Conservation (phyloP, 768 basidiomycete species). For the Tricholoma hemisulphureum region DNA sequence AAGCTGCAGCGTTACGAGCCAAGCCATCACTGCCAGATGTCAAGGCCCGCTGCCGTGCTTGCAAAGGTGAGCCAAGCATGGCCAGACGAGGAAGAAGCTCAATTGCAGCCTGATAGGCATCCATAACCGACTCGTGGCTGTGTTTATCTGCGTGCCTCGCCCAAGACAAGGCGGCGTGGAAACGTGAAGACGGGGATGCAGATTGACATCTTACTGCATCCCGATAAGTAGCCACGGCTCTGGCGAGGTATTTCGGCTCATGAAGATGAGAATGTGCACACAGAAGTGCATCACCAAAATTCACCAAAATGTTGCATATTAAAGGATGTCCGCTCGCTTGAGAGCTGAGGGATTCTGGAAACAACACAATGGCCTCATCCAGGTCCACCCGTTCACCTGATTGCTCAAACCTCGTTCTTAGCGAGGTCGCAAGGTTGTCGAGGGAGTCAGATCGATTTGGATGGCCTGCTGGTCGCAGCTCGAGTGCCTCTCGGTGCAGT, state of each 20-base stretch:
- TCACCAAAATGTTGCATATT: neutral
- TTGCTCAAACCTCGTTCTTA: slow-evolving; percentile 4
- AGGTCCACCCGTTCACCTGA: slow-evolving; percentile 1
- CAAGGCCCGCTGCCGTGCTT: neutral
- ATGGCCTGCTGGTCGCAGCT: slow-evolving; percentile 18
- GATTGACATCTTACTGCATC: slow-evolving; percentile 5
- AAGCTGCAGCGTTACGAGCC: neutral
- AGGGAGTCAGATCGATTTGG: slow-evolving; percentile 8
- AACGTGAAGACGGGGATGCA: slow-evolving; percentile 2
- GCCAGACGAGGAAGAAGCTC: neutral
- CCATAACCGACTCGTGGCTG: neutral
- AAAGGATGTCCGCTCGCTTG: slow-evolving; percentile 1
- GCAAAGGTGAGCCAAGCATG: neutral
- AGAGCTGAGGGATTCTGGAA: neutral
- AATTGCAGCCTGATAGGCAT: neutral
- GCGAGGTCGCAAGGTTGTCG: slow-evolving; percentile 8
- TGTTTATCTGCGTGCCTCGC: slow-evolving; percentile 6
- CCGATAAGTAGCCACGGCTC: slow-evolving; percentile 12
- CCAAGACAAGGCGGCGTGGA: slow-evolving; percentile 10
- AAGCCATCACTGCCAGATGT: neutral
- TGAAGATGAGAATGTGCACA: neutral
- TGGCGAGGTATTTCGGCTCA: slow-evolving; percentile 5
- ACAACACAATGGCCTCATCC: slow-evolving; percentile 5
- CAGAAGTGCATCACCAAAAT: slow-evolving; percentile 3
- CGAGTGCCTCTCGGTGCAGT: slow-evolving; percentile 24